Evolutionary conservation across 305 asterid genomes (phyloP), one percentile per base, ranked within the genome.

Genomic region (Coffea humblotiana): DNA sequence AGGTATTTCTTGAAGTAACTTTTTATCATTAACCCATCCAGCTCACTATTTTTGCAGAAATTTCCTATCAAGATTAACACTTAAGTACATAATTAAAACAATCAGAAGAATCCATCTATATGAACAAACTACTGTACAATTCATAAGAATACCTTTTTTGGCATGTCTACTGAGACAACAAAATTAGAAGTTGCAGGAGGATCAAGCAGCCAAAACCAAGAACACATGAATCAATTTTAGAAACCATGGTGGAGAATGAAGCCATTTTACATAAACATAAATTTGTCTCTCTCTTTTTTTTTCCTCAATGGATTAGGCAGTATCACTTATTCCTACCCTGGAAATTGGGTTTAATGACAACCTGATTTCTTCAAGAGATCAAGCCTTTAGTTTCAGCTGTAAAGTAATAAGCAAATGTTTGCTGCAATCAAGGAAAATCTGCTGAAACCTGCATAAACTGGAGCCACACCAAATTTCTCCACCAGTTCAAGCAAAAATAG

Each of bases 321-420:
- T 64, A 27, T 77, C 74, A 80, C 74, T 76, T 77, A 51, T 64
- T 76, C 76, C 72, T 71, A 18, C 79, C 85, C 52, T 25, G 88
- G 58, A 79, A 75, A 69, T 64, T 79, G 75, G 85, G 84, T 73
- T 86, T 85, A 29, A 29, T 29, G 32, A 29, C 40, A 91, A 84
- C 90, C 92, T 97, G 19, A 94, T 94, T 88, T 94, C 98, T 85
- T 94, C 98, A 25, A 92, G 95, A 29, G 97, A 91, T 54, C 91
- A 29, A 29, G 87, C 32, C 97, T 86, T 85, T 91, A 10, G 98
- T 94, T 84, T 94, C 98, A 16, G 91, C 90, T 7, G 87, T 85
- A 49, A 89, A 92, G 68, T 75, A 83, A 84, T 82, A 89, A 12
- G 92, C 87, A 82, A 92, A 94, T 51, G 89, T 82, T 29, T 75